Percentiles rank a stretch among this genome's conserved stretches.
phyloP scores from a whole-genome alignment of 495 filamentous ascomycete genomes.

The Melanomma pulvis-pyrius region DNA sequence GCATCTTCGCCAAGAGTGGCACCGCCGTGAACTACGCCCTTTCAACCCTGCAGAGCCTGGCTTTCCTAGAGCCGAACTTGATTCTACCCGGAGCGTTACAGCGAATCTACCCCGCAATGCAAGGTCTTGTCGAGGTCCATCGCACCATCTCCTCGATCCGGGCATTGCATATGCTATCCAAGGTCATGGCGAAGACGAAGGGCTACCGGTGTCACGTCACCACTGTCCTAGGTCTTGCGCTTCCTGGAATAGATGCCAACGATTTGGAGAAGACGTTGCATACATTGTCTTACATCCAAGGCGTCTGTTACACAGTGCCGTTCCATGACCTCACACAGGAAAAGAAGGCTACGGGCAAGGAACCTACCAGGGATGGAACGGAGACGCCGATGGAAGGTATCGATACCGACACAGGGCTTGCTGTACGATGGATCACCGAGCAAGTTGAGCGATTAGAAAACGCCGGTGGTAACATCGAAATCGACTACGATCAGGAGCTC shows the following conservation, averaged over 20 bases:
- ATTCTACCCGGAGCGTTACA: conserved; percentile 94
- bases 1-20: conserved; percentile 92
- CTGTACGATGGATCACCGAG: conserved; percentile 89
- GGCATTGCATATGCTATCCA: conserved; percentile 83
- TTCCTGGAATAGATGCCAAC: conserved; percentile 97
- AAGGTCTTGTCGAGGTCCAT: conserved; percentile 96
- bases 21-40: conserved; percentile 89
- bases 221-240: conserved; percentile 82
- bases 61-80: conserved; percentile 87
- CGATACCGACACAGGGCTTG: conserved; percentile 62
- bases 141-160: conserved; percentile 92
- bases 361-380: conserved; percentile 31
- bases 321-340: conserved; percentile 76
- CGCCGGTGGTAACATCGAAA: conserved; percentile 77
- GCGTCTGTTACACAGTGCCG: conserved; percentile 91
- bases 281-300: conserved; percentile 91
- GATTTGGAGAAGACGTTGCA: conserved; percentile 95
- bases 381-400: conserved; percentile 50
- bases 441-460: conserved; percentile 92
- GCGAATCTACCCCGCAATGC: conserved; percentile 93
- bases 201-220: conserved; percentile 96
- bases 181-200: conserved; percentile 85
- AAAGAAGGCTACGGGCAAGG: conserved; percentile 22
- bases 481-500: conserved; percentile 83
- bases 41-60: conserved; percentile 82